Conservation (phyloP, 306 rosid genomes). For the Ormosia semicastrata region DNA sequence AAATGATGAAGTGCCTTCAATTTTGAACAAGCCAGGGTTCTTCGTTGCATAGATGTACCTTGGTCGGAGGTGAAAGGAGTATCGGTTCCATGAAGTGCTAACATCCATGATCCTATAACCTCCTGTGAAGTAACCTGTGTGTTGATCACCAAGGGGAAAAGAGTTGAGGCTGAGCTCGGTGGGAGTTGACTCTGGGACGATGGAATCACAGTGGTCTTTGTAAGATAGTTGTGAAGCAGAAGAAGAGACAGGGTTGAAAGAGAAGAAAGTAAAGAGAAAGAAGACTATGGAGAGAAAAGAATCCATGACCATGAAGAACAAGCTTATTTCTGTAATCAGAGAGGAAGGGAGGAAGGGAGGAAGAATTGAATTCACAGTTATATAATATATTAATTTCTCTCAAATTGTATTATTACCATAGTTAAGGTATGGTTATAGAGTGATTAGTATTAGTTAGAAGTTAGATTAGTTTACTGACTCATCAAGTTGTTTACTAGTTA, state of each 20-base stretch:
- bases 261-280: not conserved
- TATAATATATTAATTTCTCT: too few relatives aligned
- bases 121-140: slow-evolving; percentile 30
- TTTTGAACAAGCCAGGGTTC: slow-evolving; percentile 19
- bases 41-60: slow-evolving; percentile 12
- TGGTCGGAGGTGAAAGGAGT: not conserved
- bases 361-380: not conserved
- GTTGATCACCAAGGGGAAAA: not conserved
- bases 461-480: too few relatives aligned
- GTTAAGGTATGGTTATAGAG: too few relatives aligned
- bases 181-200: slow-evolving; percentile 23
- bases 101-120: not conserved
- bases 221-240: slow-evolving; percentile 4
- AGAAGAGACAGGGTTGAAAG: slow-evolving; percentile 13
- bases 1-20: not conserved
- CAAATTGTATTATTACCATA: too few relatives aligned
- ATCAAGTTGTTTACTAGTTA: too few relatives aligned
- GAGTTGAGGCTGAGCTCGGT: not conserved
- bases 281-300: slow-evolving; percentile 6
- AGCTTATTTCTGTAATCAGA: not conserved
- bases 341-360: not conserved
- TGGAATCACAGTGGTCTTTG: slow-evolving; percentile 38
- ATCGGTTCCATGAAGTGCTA: not conserved
- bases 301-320: slow-evolving; percentile 8
- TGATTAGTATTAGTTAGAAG: too few relatives aligned